A percentile compares a stretch with the other conserved stretches of the same genome.
Conservation (phyloP, 1,139 yeast genomes). For the Diutina pseudorugosa region DNA sequence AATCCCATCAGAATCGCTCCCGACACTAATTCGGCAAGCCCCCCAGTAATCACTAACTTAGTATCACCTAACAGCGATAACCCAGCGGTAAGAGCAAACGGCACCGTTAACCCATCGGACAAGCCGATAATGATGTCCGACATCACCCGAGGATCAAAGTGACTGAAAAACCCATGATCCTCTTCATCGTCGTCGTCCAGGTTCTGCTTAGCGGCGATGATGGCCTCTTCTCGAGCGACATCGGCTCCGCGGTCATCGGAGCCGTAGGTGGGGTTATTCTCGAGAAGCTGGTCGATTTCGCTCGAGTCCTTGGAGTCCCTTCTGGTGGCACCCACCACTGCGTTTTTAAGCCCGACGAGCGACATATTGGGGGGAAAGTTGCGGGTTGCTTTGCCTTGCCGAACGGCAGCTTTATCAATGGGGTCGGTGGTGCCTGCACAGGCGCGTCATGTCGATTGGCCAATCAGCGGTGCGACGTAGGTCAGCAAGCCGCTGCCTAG, state of each 20-base stretch:
- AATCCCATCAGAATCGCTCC: constrained; percentile 83
- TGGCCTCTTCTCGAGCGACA: constrained; percentile 1
- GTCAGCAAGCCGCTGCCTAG: no score
- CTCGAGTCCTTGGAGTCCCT: neutral
- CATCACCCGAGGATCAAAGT: constrained; percentile 63
- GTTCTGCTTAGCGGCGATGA: neutral
- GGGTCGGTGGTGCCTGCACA: neutral
- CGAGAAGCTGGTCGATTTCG: neutral
- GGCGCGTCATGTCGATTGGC: no score
- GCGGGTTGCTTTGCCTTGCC: neutral
- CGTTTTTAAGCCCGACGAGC: neutral
- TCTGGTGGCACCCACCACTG: neutral
- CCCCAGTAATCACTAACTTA: constrained; percentile 70
- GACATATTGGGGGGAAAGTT: neutral
- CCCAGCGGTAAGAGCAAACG: constrained; percentile 78
- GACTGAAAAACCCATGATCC: constrained; percentile 24
- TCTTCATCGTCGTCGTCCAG: constrained; percentile 15
- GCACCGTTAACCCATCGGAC: constrained; percentile 74
- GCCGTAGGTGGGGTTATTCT: neutral
- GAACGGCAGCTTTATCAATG: neutral
- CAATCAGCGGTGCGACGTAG: no score
- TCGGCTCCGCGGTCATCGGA: neutral
- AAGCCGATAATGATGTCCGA: constrained; percentile 70
- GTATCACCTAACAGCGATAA: constrained; percentile 67
- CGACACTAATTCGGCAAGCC: constrained; percentile 72